A percentile compares a stretch with the other conserved stretches of the same genome.
Evolutionary conservation across 306 rosid species (phyloP).

Genomic region (Cicer cuneatum): DNA sequence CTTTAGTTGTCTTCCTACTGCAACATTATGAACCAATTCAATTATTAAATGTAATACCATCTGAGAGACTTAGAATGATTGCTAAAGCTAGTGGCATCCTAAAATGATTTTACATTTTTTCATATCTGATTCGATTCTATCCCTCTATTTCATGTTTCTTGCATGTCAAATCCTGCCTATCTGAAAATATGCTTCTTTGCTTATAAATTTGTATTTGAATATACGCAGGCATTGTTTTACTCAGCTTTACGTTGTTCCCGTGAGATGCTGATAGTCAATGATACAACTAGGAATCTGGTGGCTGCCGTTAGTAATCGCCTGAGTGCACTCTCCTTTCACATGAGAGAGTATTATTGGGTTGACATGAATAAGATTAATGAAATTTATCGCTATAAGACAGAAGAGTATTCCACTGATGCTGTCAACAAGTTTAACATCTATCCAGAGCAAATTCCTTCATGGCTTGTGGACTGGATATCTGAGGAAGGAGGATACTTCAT

Average conservation of each 20-base stretch:
- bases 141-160: conserved; percentile 2
- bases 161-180: conserved; percentile 6
- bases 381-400: conserved; percentile 92
- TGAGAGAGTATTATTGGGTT: conserved; percentile 93
- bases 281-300: conserved; percentile 69
- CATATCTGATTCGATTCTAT: conserved; percentile 1
- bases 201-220: conserved; percentile 26
- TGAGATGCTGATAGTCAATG: conserved; percentile 85
- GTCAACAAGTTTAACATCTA: conserved; percentile 93
- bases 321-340: conserved; percentile 89
- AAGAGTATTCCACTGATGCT: conserved; percentile 90
- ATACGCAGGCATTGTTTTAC: conserved; percentile 78
- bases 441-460: conserved; percentile 95
- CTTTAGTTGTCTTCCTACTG: background rate
- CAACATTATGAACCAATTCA: conserved; percentile 13
- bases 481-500: conserved; percentile 92
- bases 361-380: conserved; percentile 86
- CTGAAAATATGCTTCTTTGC: conserved; percentile 29
- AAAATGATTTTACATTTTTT: background rate
- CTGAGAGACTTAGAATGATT: conserved; percentile 20
- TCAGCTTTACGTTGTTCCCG: conserved; percentile 84
- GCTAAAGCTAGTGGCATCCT: conserved; percentile 14
- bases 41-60: background rate
- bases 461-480: conserved; percentile 94
- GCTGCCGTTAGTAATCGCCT: conserved; percentile 83